Evolutionary conservation across 306 rosid genomes (phyloP), one percentile per base, ranked within the genome.

Genomic region (Glycine latifolia): DNA sequence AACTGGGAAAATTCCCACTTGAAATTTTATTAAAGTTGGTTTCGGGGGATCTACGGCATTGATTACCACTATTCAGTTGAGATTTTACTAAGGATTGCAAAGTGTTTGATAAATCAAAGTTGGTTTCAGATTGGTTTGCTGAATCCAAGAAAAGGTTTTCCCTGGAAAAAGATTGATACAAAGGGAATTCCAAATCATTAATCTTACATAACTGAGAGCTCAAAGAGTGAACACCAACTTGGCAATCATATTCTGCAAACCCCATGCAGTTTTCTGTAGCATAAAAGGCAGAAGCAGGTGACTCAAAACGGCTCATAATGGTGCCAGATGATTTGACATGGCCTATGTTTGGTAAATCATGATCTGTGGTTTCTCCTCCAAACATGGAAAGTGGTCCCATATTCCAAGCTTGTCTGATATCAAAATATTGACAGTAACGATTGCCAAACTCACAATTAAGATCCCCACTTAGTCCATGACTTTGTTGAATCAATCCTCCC

Each of bases 251-350:
- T 67, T 83, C 91, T 48, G 87, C 82, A 71, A 95, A 86, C 1
- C 97, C 91, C 98, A 92, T 92, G 83, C 85, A 90, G n/a, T 82
- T 82, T 84, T 92, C 97, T 5, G 98, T 74, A 33, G 97, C 95
- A 44, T 79, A 95, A 75, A 92, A 92, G 2, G 95, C 90, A 10
- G 89, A 92, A 82, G 92, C 75, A 3, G 94, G 97, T 8, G 97
- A 89, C 79, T 91, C 94, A 26, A 90, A 92, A 62, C 88, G 88
- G 78, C 83, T 85, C 63, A 90, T 85, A 65, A 90, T 89, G n/a
- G 92, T 82, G 76, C 76, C 52, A n/a, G 81, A 61, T 20, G 89
- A 58, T 75, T 87, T 91, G 5, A 55, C 44, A 67, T 52, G 53
- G 33, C 67, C 79, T 31, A 68, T 62, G 56, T 70, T 76, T 74